These are phyloP conservation scores for Mortierella sp. DNA, from an alignment of 371 early-diverging fungal species.

Conservation along the genomic window DNA sequence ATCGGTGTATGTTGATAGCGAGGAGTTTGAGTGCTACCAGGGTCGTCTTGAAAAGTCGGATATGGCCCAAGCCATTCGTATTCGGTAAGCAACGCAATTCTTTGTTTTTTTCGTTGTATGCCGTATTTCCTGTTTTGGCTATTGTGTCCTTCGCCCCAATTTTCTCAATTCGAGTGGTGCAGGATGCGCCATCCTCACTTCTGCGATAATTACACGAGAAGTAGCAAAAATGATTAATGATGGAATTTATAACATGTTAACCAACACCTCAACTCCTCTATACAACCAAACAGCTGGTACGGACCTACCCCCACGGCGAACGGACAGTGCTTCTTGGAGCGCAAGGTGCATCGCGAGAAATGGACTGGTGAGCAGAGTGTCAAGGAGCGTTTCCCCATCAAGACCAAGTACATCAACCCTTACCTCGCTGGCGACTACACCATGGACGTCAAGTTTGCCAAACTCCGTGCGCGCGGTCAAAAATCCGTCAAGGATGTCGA, in stretches of 20 bases:
- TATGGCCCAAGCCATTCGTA: slow-evolving; percentile 94
- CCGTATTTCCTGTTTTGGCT: not conserved
- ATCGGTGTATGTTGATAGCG: slow-evolving; percentile 99
- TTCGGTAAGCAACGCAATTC: slow-evolving; percentile 70
- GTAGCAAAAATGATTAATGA: not conserved
- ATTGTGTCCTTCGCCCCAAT: not conserved
- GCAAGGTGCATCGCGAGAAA: slow-evolving; percentile 98
- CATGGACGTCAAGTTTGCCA: slow-evolving; percentile 83
- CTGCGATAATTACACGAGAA: no score
- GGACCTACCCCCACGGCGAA: slow-evolving; percentile 85
- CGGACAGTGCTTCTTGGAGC: slow-evolving; percentile 96
- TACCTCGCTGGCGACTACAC: slow-evolving; percentile 90
- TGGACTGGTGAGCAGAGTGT: slow-evolving; percentile 98
- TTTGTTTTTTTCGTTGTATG: not conserved
- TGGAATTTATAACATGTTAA: no score
- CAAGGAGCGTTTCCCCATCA: slow-evolving; percentile 97
- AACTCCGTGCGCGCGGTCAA: slow-evolving; percentile 86
- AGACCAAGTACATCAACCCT: slow-evolving; percentile 94
- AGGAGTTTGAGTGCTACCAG: slow-evolving; percentile 93
- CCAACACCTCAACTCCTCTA: no score
- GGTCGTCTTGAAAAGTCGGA: slow-evolving; percentile 96
- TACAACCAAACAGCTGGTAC: slow-evolving; percentile 81
- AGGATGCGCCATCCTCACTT: not conserved
- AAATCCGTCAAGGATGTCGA: slow-evolving; percentile 89
- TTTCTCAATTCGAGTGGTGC: not conserved